Percentiles rank a stretch among this genome's conserved stretches.
Conservation (phyloP, 2,329 filamentous ascomycete species). For the Trichophyton rubrum region DNA sequence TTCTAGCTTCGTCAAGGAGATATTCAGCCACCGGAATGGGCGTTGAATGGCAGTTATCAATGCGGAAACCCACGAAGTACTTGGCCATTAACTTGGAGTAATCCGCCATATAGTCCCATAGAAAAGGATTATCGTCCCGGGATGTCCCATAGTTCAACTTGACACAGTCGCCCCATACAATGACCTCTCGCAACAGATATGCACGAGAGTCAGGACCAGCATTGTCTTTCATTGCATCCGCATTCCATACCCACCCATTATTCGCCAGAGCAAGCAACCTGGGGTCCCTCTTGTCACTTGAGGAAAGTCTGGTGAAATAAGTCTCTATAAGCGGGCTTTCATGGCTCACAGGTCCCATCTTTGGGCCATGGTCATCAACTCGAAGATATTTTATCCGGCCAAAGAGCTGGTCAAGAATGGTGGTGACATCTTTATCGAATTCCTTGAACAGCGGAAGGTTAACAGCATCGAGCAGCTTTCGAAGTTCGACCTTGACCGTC, state of each 20-base stretch:
- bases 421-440: conserved; percentile 70
- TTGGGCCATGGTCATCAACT: conserved; percentile 83
- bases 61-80: conserved; percentile 88
- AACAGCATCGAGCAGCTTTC: conserved; percentile 61
- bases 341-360: conserved; percentile 63
- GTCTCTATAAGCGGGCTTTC: conserved; percentile 76
- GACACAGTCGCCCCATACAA: conserved; percentile 97
- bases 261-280: conserved; percentile 75
- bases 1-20: conserved; percentile 84
- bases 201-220: conserved; percentile 78
- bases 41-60: conserved; percentile 96
- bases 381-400: conserved; percentile 92
- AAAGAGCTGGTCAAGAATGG: conserved; percentile 80
- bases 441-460: conserved; percentile 86
- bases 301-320: conserved; percentile 83
- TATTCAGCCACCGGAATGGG: conserved; percentile 90
- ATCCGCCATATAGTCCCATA: conserved; percentile 92
- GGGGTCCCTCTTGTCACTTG: conserved; percentile 63
- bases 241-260: conserved; percentile 98
- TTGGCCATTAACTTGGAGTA: conserved; percentile 89
- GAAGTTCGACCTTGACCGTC: conserved; percentile 42
- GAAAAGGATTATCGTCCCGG: conserved; percentile 74
- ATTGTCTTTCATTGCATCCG: conserved; percentile 86
- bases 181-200: conserved; percentile 93
- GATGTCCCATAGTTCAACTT: conserved; percentile 80